phyloP scores from a whole-genome alignment of 2,329 filamentous ascomycete species.

The Zasmidium cellare region DNA sequence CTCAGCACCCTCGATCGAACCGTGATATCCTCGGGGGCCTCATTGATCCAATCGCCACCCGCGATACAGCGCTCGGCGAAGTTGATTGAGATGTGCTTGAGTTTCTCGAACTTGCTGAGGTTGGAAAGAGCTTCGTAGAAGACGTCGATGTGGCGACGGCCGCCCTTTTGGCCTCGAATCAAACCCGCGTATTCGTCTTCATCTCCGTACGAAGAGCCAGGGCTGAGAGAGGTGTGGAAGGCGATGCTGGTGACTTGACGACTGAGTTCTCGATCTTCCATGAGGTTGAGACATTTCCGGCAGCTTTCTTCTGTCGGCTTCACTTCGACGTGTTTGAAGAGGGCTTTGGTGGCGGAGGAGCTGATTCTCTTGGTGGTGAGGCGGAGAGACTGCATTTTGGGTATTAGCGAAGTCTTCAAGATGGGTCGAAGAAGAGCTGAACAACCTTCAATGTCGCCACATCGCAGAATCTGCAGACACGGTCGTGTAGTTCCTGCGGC shows the following conservation, averaged over 20 bases:
- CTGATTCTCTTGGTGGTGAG: neutral
- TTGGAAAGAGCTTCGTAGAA: neutral
- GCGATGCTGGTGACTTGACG: neutral
- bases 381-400: neutral
- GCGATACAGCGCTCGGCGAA: neutral
- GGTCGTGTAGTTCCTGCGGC: neutral
- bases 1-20: neutral
- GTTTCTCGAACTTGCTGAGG: neutral
- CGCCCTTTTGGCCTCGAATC: too few species aligned
- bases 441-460: neutral
- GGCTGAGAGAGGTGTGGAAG: conserved; percentile 1
- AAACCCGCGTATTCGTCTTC: neutral
- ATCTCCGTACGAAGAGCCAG: neutral
- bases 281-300: neutral
- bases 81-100: neutral
- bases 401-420: neutral
- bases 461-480: neutral
- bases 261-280: neutral
- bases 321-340: conserved; percentile 8
- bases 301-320: conserved; percentile 1
- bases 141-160: neutral
- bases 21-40: neutral
- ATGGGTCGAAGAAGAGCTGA: neutral
- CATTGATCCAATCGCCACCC: neutral
- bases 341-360: conserved; percentile 3